A percentile compares a stretch with the other conserved stretches of the same genome.
Conservation (phyloP, 148 eudicot species). For the Tetragonia tetragonoides region DNA sequence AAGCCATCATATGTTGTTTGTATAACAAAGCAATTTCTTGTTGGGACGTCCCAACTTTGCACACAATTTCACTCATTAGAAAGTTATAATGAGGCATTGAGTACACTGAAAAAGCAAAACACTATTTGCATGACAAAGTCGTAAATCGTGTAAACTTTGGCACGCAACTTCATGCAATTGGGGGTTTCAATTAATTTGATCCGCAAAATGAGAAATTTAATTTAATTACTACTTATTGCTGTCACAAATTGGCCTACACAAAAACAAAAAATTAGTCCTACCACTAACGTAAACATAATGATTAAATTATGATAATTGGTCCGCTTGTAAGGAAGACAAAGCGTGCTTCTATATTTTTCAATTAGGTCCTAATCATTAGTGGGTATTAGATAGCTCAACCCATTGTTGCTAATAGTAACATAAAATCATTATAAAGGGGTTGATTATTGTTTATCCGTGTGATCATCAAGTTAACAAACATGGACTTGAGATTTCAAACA, state of each 20-base stretch:
- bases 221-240: background rate
- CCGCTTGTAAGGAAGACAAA: conserved; percentile 1
- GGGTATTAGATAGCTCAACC: background rate
- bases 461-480: too few relatives aligned
- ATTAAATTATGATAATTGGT: background rate
- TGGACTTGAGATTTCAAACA: too few relatives aligned
- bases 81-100: background rate
- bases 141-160: background rate
- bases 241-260: conserved; percentile 10
- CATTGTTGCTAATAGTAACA: background rate
- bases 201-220: background rate
- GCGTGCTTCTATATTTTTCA: conserved; percentile 7
- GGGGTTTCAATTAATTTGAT: background rate
- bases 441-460: too few relatives aligned
- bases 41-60: background rate
- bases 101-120: conserved; percentile 2
- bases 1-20: background rate
- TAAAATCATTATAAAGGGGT: too few relatives aligned
- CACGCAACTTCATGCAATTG: conserved; percentile 15
- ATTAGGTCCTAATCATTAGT: conserved; percentile 16
- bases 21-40: background rate
- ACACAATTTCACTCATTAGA: background rate
- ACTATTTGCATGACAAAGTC: background rate
- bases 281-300: background rate
- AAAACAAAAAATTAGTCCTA: background rate